Base-by-base conservation (phyloP, 495 filamentous ascomycete genomes). In the Jackrogersella minutella region DNA sequence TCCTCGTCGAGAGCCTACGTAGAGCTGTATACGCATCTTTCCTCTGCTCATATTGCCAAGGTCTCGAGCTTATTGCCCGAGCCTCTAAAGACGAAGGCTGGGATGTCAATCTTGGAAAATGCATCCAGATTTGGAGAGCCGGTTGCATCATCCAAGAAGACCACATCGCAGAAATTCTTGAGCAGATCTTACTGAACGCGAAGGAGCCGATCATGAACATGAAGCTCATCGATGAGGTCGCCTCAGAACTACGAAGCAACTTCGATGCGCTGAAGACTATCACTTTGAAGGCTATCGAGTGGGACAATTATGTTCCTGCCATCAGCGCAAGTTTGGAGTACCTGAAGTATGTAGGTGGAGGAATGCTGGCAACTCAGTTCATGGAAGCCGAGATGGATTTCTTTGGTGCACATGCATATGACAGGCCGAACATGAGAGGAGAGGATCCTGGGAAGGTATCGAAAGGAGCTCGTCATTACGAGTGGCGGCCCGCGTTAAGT, bases 361-460 rank as follows among this genome's bases (percentile, higher is more conserved):
- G 54, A 3, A 63, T 55, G 46, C 62, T 90, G 16, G 87, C 91
- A 4, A 90, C 89, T 8, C 81, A 85, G 69, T 92, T 92, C 67
- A 88, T 88, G 81, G 89, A 92, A 72, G 89, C 88, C 5, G 84
- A 93, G 75, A 79, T 92, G 79, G 88, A 92, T 72, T 91, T 86
- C 62, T 92, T 93, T 62, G 90, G 89, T n/a, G 81, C 82, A 8
- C 88, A 91, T 71, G 83, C 82, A 71, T 92, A 85, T 67, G 88
- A 92, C 68, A 84, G 81, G 69, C 78, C 74, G 2, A 44, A 49
- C 26, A 58, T 68, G 52, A 58, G 39, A 17, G 64, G 58, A 8
- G 79, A 83, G 31, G 76, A 80, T 36, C 75, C 77, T 2, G 81
- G 78, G n/a, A 73, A 79, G 64, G 79, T 81, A 6, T 72, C 70